Percentiles rank a stretch among this genome's conserved stretches.
These are phyloP conservation scores for Starmerella vaccinii DNA, from an alignment of 805 yeast species.

Conservation along the genomic window DNA sequence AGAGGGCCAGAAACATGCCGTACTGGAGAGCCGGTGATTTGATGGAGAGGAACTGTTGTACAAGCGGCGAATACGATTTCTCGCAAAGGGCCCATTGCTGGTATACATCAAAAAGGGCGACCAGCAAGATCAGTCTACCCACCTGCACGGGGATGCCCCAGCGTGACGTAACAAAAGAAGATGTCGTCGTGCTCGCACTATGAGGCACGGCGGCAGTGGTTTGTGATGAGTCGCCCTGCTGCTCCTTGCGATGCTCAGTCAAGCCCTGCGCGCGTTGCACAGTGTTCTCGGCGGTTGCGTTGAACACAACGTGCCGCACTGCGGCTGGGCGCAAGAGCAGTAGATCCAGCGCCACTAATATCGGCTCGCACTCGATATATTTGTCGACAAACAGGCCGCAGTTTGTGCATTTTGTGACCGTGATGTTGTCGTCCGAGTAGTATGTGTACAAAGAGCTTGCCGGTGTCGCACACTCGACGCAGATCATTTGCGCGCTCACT, in stretches of 20 bases:
- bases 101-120: conserved; percentile 77
- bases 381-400: conserved; percentile 77
- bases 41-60: conserved; percentile 23
- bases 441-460: conserved; percentile 56
- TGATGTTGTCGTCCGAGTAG: conserved; percentile 69
- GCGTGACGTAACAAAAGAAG: not conserved
- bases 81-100: conserved; percentile 88
- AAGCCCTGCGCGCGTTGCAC: not conserved
- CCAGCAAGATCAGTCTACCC: conserved; percentile 37
- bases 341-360: conserved; percentile 72
- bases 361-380: conserved; percentile 82
- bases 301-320: conserved; percentile 69
- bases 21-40: conserved; percentile 33
- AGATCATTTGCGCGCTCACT: conserved; percentile 57
- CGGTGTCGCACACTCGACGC: conserved; percentile 73
- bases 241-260: not conserved
- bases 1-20: conserved; percentile 30
- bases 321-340: conserved; percentile 75
- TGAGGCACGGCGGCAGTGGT: too few species aligned
- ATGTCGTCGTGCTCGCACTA: too few species aligned
- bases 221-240: not conserved
- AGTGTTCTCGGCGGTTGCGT: conserved; percentile 34
- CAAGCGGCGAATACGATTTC: conserved; percentile 33
- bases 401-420: conserved; percentile 60
- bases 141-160: conserved; percentile 6